Evolutionary conservation across 495 filamentous ascomycete species (phyloP), one percentile per base, ranked within the genome.

Genomic region (Astrothelium subdiscretum): DNA sequence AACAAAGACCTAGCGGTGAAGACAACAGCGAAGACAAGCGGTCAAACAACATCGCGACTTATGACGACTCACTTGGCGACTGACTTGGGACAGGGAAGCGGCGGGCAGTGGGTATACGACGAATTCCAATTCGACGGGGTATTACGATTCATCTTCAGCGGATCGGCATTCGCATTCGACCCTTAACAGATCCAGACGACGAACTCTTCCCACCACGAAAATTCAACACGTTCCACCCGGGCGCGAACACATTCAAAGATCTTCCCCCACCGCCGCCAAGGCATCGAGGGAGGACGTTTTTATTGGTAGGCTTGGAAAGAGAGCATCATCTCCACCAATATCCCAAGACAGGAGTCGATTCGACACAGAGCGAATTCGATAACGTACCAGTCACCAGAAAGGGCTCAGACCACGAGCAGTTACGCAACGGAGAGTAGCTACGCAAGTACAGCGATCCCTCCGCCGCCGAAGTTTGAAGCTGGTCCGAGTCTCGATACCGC

Each of bases 401-500:
- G 70, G 18, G 66, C 73, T 1, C 63, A 68, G 64, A 76, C 74
- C 0, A 67, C 66, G 4, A 73, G 71, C 13, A 75, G 73, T 64
- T 75, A 76, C 63, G 74, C 73, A 0, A 75, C 48, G 3, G 22
- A 54, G 15, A 54, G 48, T 54, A 75, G 73, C 63, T 75, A 76
- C 62, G 74, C 73, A 1, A 75, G 73, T 62, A 76, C 74, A 11
- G 73, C 73, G 2, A 67, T 68, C n/a, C 64, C 74, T 1, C 68
- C 73, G 3, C 51, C 69, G 1, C 72, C 68, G 2, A 73, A 69
- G n/a, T 66, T 71, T 5, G 70, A 69, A 31, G 52, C 54, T 0
- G 65, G 69, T 8, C 42, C 72, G 12, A 61, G 62, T 32, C 64
- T 75, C 18, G 68, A 65, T 15, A 20, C 58, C 15, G 13, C 64